Percentiles rank a stretch among this genome's conserved stretches.
Conservation (phyloP, 2,329 filamentous ascomycete species). For the Cylindrodendrum hubeiense region DNA sequence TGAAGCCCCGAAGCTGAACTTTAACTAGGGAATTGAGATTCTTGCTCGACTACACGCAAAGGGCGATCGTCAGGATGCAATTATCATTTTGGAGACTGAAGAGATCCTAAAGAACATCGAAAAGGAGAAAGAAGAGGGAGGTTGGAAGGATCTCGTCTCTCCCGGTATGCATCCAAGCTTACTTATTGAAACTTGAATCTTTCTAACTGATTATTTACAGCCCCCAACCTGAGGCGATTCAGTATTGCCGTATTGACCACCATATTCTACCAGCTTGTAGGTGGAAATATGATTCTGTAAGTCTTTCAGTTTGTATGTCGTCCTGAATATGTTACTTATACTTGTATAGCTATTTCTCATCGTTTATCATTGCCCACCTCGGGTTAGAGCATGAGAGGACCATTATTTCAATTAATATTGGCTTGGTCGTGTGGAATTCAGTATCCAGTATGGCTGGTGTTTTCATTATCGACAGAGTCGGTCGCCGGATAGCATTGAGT, state of each 20-base stretch:
- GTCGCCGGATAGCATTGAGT: slow-evolving; percentile 19
- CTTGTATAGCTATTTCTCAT: slow-evolving; percentile 18
- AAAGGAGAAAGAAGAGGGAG: slow-evolving; percentile 16
- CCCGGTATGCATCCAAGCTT: slow-evolving; percentile 5
- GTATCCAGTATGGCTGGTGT: slow-evolving; percentile 14
- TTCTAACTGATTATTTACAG: background rate
- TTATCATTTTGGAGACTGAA: slow-evolving; percentile 6
- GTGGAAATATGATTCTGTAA: slow-evolving; percentile 27
- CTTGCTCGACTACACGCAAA: slow-evolving; percentile 15
- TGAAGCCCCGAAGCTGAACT: background rate
- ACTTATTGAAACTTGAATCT: too few species aligned
- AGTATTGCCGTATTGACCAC: slow-evolving; percentile 13
- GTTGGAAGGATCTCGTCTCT: slow-evolving; percentile 22
- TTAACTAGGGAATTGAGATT: slow-evolving; percentile 11
- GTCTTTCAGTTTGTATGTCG: background rate
- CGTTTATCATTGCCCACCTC: slow-evolving; percentile 9
- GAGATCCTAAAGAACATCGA: slow-evolving; percentile 17
- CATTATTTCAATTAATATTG: slow-evolving; percentile 18
- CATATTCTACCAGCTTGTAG: slow-evolving; percentile 20
- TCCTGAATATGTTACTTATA: background rate
- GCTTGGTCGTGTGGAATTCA: slow-evolving; percentile 16
- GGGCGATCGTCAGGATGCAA: slow-evolving; percentile 5
- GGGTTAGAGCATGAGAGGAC: background rate
- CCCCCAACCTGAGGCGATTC: slow-evolving; percentile 20
- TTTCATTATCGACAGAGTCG: slow-evolving; percentile 22